Percentiles rank a stretch among this genome's conserved stretches.
phyloP scores from a whole-genome alignment of 2,329 filamentous ascomycete species.

The Eutypella sp. region DNA sequence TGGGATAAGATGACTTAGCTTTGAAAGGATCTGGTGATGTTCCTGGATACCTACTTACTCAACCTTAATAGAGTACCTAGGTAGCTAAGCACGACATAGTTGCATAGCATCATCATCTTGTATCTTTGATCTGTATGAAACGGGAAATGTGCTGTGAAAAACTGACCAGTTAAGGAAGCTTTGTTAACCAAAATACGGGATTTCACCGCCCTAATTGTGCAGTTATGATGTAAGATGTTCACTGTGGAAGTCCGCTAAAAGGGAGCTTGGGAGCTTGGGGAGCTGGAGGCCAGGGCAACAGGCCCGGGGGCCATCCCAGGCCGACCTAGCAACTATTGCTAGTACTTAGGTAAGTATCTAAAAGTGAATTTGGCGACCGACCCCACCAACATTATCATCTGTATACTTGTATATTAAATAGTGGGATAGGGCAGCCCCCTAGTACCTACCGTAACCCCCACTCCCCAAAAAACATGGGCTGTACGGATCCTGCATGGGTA shows the following conservation, averaged over 20 bases:
- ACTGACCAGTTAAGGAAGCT: not conserved
- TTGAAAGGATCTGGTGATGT: no score
- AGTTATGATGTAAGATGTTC: conserved; percentile 1
- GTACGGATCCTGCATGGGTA: no score
- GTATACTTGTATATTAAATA: not conserved
- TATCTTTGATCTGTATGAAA: not conserved
- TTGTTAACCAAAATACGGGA: not conserved
- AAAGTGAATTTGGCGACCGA: not conserved
- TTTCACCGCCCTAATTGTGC: not conserved
- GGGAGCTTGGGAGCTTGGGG: no score
- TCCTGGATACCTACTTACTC: no score
- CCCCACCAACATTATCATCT: not conserved
- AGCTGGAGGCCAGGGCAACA: no score
- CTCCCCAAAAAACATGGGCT: not conserved
- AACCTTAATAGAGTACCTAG: not conserved
- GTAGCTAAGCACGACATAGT: not conserved
- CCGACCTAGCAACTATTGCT: no score
- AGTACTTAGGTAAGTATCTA: no score
- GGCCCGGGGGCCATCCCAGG: no score
- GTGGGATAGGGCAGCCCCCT: not conserved
- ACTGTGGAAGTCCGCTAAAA: not conserved
- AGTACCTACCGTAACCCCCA: not conserved
- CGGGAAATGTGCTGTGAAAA: not conserved
- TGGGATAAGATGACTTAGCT: no score
- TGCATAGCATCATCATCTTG: not conserved